Conservation (phyloP, 768 basidiomycete genomes). For the Mycena indigotica region DNA sequence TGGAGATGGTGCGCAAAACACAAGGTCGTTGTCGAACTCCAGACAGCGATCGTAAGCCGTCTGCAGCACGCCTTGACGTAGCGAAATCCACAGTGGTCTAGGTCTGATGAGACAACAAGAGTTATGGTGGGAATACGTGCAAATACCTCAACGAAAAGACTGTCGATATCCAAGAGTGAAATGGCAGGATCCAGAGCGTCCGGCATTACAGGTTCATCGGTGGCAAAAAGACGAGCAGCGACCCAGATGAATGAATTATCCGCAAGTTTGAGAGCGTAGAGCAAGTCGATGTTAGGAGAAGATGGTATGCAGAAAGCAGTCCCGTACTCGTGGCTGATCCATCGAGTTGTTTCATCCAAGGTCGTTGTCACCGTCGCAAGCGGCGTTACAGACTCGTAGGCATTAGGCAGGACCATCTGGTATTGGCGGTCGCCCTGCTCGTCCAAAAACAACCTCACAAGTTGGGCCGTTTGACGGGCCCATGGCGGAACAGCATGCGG, state of each 20-base stretch:
- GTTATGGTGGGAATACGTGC: background rate
- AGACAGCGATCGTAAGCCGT: background rate
- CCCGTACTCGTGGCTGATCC: background rate
- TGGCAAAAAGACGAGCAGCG: background rate
- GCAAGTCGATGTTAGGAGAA: background rate
- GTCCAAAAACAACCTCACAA: background rate
- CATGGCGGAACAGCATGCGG: constrained; percentile 1
- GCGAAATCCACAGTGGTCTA: background rate
- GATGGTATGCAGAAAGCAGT: background rate
- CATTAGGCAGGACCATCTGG: background rate
- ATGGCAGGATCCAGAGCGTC: background rate
- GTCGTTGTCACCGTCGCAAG: background rate
- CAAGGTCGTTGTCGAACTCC: background rate
- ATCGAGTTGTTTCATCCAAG: background rate
- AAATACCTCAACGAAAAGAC: background rate
- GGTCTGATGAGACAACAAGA: background rate
- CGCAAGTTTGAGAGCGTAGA: background rate
- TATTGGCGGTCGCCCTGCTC: background rate
- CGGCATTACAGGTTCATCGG: background rate
- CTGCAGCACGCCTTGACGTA: background rate
- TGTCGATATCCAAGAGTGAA: background rate
- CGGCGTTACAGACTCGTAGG: background rate
- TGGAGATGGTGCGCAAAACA: background rate
- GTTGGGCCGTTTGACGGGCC: constrained; percentile 6
- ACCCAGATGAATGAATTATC: background rate